These are phyloP conservation scores for Ceratocystis colombiana DNA, from an alignment of 2,329 filamentous ascomycete species.

Conservation along the genomic window DNA sequence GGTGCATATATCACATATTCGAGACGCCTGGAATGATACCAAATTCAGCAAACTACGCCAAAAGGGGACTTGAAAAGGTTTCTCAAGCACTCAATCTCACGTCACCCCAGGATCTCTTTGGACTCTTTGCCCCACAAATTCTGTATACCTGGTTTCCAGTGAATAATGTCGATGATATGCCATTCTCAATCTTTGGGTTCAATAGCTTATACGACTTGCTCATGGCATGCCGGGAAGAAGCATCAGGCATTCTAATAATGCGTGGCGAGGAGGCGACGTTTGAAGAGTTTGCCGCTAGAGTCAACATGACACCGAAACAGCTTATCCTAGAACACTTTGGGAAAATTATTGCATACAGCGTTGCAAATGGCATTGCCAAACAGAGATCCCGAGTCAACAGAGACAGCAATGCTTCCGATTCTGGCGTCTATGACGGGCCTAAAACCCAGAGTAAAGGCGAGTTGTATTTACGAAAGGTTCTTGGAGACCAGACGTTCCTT, in stretches of 20 bases:
- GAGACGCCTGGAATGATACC: slow-evolving; percentile 71
- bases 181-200: slow-evolving; percentile 79
- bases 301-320: slow-evolving; percentile 45
- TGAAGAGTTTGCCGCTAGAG: slow-evolving; percentile 46
- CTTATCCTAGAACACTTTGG: slow-evolving; percentile 61
- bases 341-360: slow-evolving; percentile 71
- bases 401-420: slow-evolving; percentile 4
- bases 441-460: slow-evolving; percentile 22
- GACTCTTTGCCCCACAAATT: slow-evolving; percentile 76
- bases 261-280: slow-evolving; percentile 58
- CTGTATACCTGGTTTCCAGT: slow-evolving; percentile 80
- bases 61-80: slow-evolving; percentile 57
- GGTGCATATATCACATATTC: slow-evolving; percentile 88
- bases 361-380: slow-evolving; percentile 47
- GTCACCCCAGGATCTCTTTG: slow-evolving; percentile 62
- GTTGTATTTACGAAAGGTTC: slow-evolving; percentile 36
- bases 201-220: slow-evolving; percentile 57
- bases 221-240: slow-evolving; percentile 61
- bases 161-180: slow-evolving; percentile 59
- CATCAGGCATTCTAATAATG: slow-evolving; percentile 73
- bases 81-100: slow-evolving; percentile 54
- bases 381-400: slow-evolving; percentile 16
- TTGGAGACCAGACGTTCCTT: slow-evolving; percentile 58
- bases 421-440: background rate
- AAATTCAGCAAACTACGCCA: slow-evolving; percentile 57